Base-by-base conservation (phyloP, 2,329 filamentous ascomycete genomes). In the Aspergillus phoenicis region DNA sequence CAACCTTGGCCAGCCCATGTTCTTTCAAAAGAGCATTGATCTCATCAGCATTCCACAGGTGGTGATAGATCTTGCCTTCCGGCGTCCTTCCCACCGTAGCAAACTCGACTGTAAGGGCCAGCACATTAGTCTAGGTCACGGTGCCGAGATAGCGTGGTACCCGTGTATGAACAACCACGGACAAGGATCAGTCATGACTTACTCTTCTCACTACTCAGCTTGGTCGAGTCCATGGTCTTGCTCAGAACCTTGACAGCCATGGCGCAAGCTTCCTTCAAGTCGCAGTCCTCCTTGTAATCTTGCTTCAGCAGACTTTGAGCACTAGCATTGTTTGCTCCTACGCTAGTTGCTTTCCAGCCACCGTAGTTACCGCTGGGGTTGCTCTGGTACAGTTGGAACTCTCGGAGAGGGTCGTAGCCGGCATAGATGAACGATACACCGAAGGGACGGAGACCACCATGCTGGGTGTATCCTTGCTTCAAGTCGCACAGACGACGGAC, bases 151-250 rank as follows among this genome's bases (percentile, higher is more conserved):
- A 51, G 11, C 10, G 8, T 6, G 20, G 15, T 20, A n/a, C 41
- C 41, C 17, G 11, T 45, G 41, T 22, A 5, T 24, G 41, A 7
- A 20, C 24, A 45, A 24, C 2, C 20, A 45, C 10, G 41, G 17
- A 24, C 26, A 52, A 20, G n/a, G 13, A 52, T 13, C 47, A 15
- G n/a, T 15, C 17, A 4, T 39, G 24, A 84, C 91, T 79, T 82
- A 97, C 93, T 97, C 87, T 99, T 99, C 85, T 99, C 95, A 75
- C 93, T 97, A 83, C 93, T 97, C 75, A 99, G 82, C 85, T 97
- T 99, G 58, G 94, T 98, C 58, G 93, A 97, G 78, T 99, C 95
- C 96, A 99, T 99, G 5, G 95, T 99, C 88, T 99, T 99, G 86
- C 95, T 98, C 68, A 99, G 82, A 65, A 99, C 95, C 86, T 99